phyloP scores from a whole-genome alignment of 345 rosid genomes.

The Linum trigynum region DNA sequence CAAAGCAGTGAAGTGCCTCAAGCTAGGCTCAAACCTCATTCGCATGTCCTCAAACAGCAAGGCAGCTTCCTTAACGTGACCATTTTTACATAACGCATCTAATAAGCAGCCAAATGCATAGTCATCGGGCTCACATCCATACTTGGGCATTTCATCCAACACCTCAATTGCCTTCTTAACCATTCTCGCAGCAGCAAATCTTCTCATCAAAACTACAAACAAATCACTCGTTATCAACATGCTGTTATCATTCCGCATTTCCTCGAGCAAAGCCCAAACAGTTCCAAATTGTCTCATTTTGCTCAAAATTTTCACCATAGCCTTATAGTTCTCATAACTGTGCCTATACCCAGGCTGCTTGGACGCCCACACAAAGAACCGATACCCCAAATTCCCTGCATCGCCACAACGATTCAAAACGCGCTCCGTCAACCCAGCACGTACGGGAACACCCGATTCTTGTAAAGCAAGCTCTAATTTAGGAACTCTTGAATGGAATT shows the following conservation, averaged over 20 bases:
- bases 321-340: slow-evolving; percentile 56
- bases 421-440: slow-evolving; percentile 64
- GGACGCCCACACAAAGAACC: slow-evolving; percentile 73
- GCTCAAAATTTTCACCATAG: slow-evolving; percentile 61
- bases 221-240: slow-evolving; percentile 59
- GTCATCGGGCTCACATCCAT: slow-evolving; percentile 72
- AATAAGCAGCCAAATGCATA: slow-evolving; percentile 63
- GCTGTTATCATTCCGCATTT: slow-evolving; percentile 69
- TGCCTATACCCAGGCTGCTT: slow-evolving; percentile 66
- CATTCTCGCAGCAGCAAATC: slow-evolving; percentile 62
- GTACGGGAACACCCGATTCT: slow-evolving; percentile 59
- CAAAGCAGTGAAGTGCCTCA: slow-evolving; percentile 58
- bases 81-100: slow-evolving; percentile 79
- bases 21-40: slow-evolving; percentile 39
- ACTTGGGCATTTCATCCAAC: slow-evolving; percentile 86
- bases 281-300: slow-evolving; percentile 84
- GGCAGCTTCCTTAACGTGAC: slow-evolving; percentile 78
- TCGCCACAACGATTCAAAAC: slow-evolving; percentile 86
- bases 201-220: slow-evolving; percentile 58
- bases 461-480: slow-evolving; percentile 70
- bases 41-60: slow-evolving; percentile 71
- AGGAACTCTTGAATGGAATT: slow-evolving; percentile 59
- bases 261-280: slow-evolving; percentile 83
- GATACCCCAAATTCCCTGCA: slow-evolving; percentile 78
- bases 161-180: slow-evolving; percentile 81